Base-by-base conservation (phyloP, 257 asterid genomes). In the Lavandula angustifolia region DNA sequence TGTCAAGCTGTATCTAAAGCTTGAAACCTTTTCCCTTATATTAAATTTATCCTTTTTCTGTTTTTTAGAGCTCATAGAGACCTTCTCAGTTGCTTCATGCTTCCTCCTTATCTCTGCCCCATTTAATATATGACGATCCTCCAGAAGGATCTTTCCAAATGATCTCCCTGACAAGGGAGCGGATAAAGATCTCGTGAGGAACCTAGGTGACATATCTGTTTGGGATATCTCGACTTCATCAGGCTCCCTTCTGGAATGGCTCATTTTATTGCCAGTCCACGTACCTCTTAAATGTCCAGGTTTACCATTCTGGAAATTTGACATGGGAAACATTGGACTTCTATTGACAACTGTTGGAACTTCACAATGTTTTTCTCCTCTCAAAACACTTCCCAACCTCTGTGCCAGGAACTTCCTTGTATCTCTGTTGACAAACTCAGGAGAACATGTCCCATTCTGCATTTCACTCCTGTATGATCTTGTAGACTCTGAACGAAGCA, bases 131-230 rank as follows among this genome's bases (percentile, higher is more conserved):
- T 85, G 81, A 52, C 94, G 84, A 64, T 94, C 99, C 77, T 94
- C 96, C 40, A 90, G 80, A 51, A 94, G 96, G 55, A 94, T 96
- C 80, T 86, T 90, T 58, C 96, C 96, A 35, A 94, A 90, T 29
- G 96, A 86, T 12, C 88, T 76, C 64, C 85, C 94, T 17, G 96
- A 79, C 60, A 94, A 84, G 32, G 99, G 99, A 31, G 99, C 95
- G 1, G 99, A 94, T 84, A 90, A 68, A 69, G 96, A 94, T 70
- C 99, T 80, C 60, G 82, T 59, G 46, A 94, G 95, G 73, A 82
- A 82, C 83, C 86, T 76, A 59, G 97, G 94, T 22, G 94, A 85
- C 66, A 56, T 66, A 47, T 82, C 91, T 62, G 64, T 70, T 17
- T 74, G 84, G 71, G 70, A 77, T 67, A 77, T 56, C 49, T 64